These are phyloP conservation scores for Scheffersomyces cryptocercus DNA, from an alignment of 1,139 yeast species.

Conservation along the genomic window DNA sequence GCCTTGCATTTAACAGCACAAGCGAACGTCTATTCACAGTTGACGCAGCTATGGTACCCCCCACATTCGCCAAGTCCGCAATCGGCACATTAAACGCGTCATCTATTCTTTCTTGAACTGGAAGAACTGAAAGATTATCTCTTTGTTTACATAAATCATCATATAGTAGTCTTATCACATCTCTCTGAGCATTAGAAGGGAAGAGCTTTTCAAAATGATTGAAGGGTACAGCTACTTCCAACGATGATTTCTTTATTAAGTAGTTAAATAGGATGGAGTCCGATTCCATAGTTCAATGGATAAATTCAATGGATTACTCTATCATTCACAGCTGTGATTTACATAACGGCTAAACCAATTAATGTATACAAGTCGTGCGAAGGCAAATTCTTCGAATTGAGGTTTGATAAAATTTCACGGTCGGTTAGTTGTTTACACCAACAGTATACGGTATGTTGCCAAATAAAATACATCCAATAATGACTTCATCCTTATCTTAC, in stretches of 20 bases:
- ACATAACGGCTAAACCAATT: neutral
- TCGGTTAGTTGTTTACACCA: too few species aligned
- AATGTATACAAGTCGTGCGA: neutral
- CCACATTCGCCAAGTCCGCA: conserved; percentile 8
- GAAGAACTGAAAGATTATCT: neutral
- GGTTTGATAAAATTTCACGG: neutral
- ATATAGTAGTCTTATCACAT: conserved; percentile 16
- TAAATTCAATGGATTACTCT: neutral
- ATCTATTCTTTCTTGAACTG: too few species aligned
- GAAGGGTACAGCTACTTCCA: conserved; percentile 10
- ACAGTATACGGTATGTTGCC: too few species aligned
- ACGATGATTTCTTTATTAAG: conserved; percentile 10
- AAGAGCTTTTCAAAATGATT: conserved; percentile 12
- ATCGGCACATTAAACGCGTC: neutral
- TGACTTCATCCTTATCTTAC: conserved; percentile 8
- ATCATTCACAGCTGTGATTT: neutral
- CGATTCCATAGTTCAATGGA: conserved; percentile 12
- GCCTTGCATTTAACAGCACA: neutral
- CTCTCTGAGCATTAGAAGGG: conserved; percentile 16
- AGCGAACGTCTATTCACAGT: neutral
- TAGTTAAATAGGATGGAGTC: conserved; percentile 11
- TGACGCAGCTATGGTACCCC: neutral
- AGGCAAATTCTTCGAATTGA: neutral
- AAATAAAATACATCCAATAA: too few species aligned
- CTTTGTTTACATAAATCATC: conserved; percentile 24